phyloP scores from a whole-genome alignment of 805 yeast species.

The Candida parachauliodes region DNA sequence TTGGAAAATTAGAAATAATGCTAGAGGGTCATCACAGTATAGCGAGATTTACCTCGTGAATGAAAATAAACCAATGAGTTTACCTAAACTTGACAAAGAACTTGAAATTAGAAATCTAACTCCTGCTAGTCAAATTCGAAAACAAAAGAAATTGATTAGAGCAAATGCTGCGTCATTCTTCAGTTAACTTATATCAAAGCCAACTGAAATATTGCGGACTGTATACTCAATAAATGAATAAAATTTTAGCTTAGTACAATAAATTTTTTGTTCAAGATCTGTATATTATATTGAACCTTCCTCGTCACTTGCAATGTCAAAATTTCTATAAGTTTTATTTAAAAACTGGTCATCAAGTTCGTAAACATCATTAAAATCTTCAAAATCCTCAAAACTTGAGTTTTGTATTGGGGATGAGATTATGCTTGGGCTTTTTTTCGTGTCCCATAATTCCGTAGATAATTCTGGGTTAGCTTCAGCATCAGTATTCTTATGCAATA shows the following conservation, averaged over 20 bases:
- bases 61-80: background rate
- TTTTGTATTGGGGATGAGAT: background rate
- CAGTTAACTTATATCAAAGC: constrained; percentile 4
- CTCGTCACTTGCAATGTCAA: constrained; percentile 36
- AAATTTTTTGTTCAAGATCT: too few species aligned
- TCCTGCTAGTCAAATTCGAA: constrained; percentile 1
- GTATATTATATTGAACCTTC: too few species aligned
- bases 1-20: constrained; percentile 1
- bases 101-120: background rate
- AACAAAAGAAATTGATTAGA: constrained; percentile 9
- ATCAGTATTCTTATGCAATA: constrained; percentile 6
- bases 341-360: constrained; percentile 11
- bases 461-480: background rate
- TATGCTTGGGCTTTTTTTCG: background rate
- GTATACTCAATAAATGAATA: too few species aligned
- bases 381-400: constrained; percentile 27
- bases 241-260: too few species aligned
- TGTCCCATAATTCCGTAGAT: background rate
- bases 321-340: constrained; percentile 17
- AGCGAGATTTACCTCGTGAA: too few species aligned
- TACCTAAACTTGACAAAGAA: background rate
- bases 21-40: background rate
- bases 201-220: too few species aligned
- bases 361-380: constrained; percentile 6
- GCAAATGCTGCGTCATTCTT: constrained; percentile 11